These are phyloP conservation scores for Leccinum incarnatum DNA, from an alignment of 768 basidiomycete genomes.

Conservation along the genomic window DNA sequence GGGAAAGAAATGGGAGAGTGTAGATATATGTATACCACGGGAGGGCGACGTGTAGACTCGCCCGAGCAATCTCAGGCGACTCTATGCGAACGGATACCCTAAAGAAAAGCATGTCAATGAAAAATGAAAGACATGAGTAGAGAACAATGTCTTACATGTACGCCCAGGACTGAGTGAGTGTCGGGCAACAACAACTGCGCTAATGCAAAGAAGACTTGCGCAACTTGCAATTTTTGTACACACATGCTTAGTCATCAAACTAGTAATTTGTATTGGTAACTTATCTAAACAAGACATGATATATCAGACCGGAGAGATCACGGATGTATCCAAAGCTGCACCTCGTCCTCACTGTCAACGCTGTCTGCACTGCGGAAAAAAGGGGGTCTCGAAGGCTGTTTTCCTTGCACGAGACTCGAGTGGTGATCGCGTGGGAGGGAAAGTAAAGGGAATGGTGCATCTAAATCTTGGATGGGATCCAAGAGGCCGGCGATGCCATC, in stretches of 20 bases:
- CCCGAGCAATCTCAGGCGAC: slow-evolving; percentile 65
- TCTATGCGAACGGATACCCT: slow-evolving; percentile 51
- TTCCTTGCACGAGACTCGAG: not conserved
- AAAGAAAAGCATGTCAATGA: not conserved
- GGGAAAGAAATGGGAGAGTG: slow-evolving; percentile 69
- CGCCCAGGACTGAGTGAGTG: not conserved
- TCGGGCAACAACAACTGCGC: no score
- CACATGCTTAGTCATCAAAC: slow-evolving; percentile 22
- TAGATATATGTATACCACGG: slow-evolving; percentile 76
- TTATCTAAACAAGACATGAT: no score
- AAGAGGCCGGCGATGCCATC: slow-evolving; percentile 9
- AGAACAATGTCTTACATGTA: slow-evolving; percentile 17
- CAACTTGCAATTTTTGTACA: not conserved
- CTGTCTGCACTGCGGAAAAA: not conserved
- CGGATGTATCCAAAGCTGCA: slow-evolving; percentile 16
- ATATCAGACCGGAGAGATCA: not conserved
- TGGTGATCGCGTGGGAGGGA: slow-evolving; percentile 6
- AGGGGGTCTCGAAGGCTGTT: not conserved
- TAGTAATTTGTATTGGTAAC: no score
- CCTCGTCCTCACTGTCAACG: slow-evolving; percentile 9
- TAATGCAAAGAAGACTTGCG: not conserved
- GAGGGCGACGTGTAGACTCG: slow-evolving; percentile 62
- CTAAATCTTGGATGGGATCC: slow-evolving; percentile 18
- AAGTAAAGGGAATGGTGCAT: slow-evolving; percentile 7
- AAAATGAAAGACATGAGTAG: not conserved